phyloP scores from a whole-genome alignment of 164 flowering plant species.

The Buxus sempervirens region DNA sequence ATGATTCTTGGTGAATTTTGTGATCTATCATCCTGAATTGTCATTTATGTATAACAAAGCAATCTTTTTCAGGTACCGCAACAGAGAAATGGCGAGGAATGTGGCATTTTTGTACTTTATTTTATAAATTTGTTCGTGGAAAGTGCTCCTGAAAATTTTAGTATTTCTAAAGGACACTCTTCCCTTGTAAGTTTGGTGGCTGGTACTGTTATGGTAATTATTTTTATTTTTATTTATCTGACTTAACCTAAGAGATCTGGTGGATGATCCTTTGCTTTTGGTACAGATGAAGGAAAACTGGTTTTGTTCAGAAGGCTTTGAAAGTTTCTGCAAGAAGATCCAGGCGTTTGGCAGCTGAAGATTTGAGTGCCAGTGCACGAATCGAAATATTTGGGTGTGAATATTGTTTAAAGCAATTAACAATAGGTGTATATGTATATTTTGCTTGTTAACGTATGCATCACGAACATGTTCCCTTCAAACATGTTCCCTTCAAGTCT shows the following conservation, averaged over 20 bases:
- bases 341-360: constrained; percentile 11
- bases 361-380: neutral
- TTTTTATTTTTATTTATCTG: too few species aligned
- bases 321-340: constrained; percentile 33
- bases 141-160: constrained; percentile 60
- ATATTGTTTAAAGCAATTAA: too few species aligned
- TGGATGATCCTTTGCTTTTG: neutral
- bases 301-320: constrained; percentile 41
- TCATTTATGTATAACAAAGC: neutral
- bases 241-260: too few species aligned
- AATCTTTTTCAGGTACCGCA: constrained; percentile 63
- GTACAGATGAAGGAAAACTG: constrained; percentile 53
- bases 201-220: neutral
- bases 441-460: too few species aligned
- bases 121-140: constrained; percentile 54
- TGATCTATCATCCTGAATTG: constrained; percentile 1
- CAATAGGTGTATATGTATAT: too few species aligned
- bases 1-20: neutral
- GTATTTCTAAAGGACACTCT: constrained; percentile 45
- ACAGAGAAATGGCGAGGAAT: constrained; percentile 54
- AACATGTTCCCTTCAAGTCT: too few species aligned
- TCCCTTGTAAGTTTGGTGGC: constrained; percentile 66
- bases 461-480: too few species aligned
- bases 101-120: constrained; percentile 70
- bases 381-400: neutral